Conservation (phyloP, 768 basidiomycete genomes). For the Wakefieldia striispora region DNA sequence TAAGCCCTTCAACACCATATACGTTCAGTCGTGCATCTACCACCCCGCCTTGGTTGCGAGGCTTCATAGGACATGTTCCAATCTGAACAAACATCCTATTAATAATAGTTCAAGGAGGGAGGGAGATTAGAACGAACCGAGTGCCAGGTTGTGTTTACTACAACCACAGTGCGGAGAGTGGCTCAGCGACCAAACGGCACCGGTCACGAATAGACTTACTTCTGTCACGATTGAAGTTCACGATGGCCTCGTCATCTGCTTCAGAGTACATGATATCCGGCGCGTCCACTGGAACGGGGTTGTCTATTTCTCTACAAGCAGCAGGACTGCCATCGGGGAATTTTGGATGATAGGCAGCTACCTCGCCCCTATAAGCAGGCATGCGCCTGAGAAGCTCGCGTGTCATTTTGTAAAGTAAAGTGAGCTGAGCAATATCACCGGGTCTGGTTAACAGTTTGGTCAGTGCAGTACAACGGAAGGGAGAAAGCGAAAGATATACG, state of each 20-base stretch:
- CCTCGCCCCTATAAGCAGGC: constrained; percentile 25
- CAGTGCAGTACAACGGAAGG: too few relatives aligned
- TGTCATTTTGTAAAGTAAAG: constrained; percentile 51
- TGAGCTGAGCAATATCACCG: constrained; percentile 43
- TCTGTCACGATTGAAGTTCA: constrained; percentile 17
- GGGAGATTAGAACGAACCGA: neutral
- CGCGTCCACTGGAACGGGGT: constrained; percentile 21
- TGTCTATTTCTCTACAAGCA: constrained; percentile 11
- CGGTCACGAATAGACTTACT: neutral
- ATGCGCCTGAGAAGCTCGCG: constrained; percentile 56
- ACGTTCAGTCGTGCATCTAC: constrained; percentile 14
- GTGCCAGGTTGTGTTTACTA: neutral
- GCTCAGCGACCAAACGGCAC: neutral
- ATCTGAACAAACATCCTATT: constrained; percentile 34
- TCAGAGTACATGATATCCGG: constrained; percentile 31
- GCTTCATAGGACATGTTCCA: constrained; percentile 71
- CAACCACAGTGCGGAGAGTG: neutral
- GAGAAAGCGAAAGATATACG: constrained; percentile 30
- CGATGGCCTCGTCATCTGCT: constrained; percentile 34
- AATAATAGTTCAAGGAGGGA: neutral
- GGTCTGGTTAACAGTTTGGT: neutral
- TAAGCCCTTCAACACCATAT: constrained; percentile 10
- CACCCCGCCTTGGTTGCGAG: constrained; percentile 6
- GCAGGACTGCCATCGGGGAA: constrained; percentile 31
- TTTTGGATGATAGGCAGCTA: constrained; percentile 11